Conservation (phyloP, 1,139 yeast genomes). For the Taphrina flavorubra region DNA sequence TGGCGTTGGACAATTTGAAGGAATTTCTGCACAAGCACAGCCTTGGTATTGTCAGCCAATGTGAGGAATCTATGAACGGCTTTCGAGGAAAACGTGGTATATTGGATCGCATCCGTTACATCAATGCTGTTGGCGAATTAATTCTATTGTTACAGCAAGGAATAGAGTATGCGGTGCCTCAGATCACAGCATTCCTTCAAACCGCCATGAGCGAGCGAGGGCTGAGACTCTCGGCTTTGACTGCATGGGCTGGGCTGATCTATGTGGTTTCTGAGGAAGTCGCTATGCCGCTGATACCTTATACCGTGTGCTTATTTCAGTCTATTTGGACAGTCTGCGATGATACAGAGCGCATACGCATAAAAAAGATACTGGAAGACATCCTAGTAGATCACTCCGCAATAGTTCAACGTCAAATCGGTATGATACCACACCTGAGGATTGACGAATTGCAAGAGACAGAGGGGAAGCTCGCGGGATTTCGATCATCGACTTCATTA, state of each 20-base stretch:
- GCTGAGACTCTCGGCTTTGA: conserved; percentile 66
- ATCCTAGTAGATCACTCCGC: conserved; percentile 28
- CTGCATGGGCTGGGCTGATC: conserved; percentile 69
- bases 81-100: conserved; percentile 72
- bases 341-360: conserved; percentile 57
- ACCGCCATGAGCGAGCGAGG: conserved; percentile 71
- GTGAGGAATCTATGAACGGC: conserved; percentile 80
- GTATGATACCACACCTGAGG: conserved; percentile 47
- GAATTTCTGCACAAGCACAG: conserved; percentile 62
- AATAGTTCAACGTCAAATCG: conserved; percentile 47
- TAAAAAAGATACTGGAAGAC: conserved; percentile 56
- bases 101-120: conserved; percentile 71
- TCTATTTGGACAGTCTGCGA: conserved; percentile 68
- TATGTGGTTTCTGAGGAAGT: conserved; percentile 60
- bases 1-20: conserved; percentile 45
- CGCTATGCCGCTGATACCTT: conserved; percentile 62
- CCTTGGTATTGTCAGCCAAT: conserved; percentile 76
- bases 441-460: conserved; percentile 47
- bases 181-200: conserved; percentile 83
- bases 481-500: conserved; percentile 37
- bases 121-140: conserved; percentile 74
- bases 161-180: conserved; percentile 81
- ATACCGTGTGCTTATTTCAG: conserved; percentile 63
- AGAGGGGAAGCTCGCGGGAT: conserved; percentile 40
- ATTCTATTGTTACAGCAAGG: conserved; percentile 66